These are phyloP conservation scores for Dactylellina leptospora DNA, from an alignment of 2,329 filamentous ascomycete species.

Conservation along the genomic window DNA sequence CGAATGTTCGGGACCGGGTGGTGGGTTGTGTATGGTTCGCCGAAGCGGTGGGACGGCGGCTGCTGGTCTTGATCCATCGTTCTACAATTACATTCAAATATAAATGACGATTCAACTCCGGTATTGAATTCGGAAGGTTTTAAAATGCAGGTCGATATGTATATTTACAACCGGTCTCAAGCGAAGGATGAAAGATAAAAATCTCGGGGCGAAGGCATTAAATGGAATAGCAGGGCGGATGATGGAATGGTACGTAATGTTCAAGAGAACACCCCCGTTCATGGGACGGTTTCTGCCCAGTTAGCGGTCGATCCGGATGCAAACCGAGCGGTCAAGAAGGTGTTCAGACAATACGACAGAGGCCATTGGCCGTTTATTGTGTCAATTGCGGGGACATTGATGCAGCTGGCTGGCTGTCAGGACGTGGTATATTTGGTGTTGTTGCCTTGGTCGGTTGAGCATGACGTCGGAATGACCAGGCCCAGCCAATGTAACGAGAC, in stretches of 20 bases:
- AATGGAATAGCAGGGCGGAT: not conserved
- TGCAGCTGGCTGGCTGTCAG: not conserved
- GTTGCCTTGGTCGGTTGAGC: not conserved
- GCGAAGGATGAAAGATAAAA: too few species aligned
- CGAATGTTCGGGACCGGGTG: conserved; percentile 65
- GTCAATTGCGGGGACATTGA: conserved; percentile 16
- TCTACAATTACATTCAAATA: too few species aligned
- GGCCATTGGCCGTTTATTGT: not conserved
- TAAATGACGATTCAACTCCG: too few species aligned
- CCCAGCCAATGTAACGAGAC: conserved; percentile 2
- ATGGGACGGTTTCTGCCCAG: conserved; percentile 9
- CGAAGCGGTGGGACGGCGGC: conserved; percentile 58
- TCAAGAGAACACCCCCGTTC: not conserved
- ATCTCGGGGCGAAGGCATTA: too few species aligned
- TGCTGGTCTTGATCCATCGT: not conserved
- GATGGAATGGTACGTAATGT: conserved; percentile 3
- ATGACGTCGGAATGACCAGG: conserved; percentile 43
- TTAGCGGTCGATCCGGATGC: conserved; percentile 19
- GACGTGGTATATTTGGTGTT: conserved; percentile 26
- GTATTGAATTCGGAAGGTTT: too few species aligned
- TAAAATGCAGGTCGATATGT: too few species aligned
- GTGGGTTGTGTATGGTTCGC: conserved; percentile 62
- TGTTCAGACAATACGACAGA: not conserved
- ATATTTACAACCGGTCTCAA: too few species aligned
- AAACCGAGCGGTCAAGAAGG: conserved; percentile 14